phyloP scores from a whole-genome alignment of 192 early-diverging fungal genomes.

The Linnemannia elongata region DNA sequence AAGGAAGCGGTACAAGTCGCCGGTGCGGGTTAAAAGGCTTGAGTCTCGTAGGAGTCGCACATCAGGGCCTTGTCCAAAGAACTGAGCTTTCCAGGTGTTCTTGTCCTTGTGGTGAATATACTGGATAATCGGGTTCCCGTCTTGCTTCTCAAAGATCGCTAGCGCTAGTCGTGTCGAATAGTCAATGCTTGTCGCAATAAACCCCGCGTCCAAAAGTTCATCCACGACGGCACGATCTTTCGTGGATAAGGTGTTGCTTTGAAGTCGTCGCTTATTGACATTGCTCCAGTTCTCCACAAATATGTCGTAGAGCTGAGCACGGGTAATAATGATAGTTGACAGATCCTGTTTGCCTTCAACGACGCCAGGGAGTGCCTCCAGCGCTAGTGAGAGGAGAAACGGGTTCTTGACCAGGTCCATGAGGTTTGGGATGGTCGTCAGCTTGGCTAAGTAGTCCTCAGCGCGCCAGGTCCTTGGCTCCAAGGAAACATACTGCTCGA shows the following conservation, averaged over 20 bases:
- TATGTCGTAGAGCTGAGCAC: background rate
- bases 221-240: no score
- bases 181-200: background rate
- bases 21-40: background rate
- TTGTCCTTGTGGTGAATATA: background rate
- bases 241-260: background rate
- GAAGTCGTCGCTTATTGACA: background rate
- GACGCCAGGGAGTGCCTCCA: background rate
- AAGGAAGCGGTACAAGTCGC: background rate
- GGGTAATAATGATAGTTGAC: background rate
- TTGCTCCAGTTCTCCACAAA: background rate
- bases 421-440: background rate
- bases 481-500: background rate
- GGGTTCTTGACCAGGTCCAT: slow-evolving; percentile 15
- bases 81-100: background rate
- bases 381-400: background rate
- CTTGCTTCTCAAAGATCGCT: background rate
- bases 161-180: background rate
- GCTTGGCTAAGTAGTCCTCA: background rate
- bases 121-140: background rate
- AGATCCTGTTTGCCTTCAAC: background rate
- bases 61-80: background rate
- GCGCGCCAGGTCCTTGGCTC: background rate
- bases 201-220: background rate
- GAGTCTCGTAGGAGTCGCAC: background rate